A percentile compares a stretch with the other conserved stretches of the same genome.
Evolutionary conservation across 495 filamentous ascomycete species (phyloP).

Genomic region (Talaromyces wortmannii): DNA sequence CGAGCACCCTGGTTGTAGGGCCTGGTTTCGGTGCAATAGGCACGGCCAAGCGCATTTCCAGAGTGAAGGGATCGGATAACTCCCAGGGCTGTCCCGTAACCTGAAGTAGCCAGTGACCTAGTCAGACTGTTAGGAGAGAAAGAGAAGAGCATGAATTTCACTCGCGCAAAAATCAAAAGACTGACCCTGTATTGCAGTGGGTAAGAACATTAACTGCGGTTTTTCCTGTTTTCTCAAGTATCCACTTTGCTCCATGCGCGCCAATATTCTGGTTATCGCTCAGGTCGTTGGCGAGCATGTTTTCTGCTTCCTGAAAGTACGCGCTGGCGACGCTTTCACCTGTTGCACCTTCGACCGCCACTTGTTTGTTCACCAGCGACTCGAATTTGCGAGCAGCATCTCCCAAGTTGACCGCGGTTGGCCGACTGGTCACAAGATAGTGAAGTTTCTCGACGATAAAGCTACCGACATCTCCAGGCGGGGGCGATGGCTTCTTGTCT

Average conservation of each 20-base stretch:
- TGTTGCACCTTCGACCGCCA: constrained; percentile 21
- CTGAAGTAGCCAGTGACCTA: constrained; percentile 89
- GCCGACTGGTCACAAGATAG: constrained; percentile 78
- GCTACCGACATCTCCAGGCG: constrained; percentile 49
- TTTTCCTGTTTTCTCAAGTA: constrained; percentile 42
- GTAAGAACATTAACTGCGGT: constrained; percentile 69
- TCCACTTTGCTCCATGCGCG: constrained; percentile 75
- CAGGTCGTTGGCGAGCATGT: constrained; percentile 83
- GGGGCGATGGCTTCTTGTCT: constrained; percentile 21
- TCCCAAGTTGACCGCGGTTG: constrained; percentile 89
- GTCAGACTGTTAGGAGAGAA: not conserved
- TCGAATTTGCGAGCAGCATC: constrained; percentile 83
- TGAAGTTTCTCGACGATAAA: constrained; percentile 70
- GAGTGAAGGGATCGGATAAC: constrained; percentile 82
- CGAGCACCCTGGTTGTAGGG: constrained; percentile 98
- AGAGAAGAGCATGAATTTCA: not conserved
- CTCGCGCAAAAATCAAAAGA: not conserved
- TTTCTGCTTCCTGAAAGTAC: constrained; percentile 74
- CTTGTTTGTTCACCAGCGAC: constrained; percentile 35
- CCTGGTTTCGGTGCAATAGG: constrained; percentile 93
- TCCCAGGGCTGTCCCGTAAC: constrained; percentile 91
- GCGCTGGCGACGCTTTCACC: constrained; percentile 46
- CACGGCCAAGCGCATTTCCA: constrained; percentile 58
- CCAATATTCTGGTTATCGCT: constrained; percentile 82
- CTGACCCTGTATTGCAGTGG: constrained; percentile 93